A percentile compares a stretch with the other conserved stretches of the same genome.
Conservation (phyloP, 2,329 filamentous ascomycete genomes). For the Exophiala sp. region DNA sequence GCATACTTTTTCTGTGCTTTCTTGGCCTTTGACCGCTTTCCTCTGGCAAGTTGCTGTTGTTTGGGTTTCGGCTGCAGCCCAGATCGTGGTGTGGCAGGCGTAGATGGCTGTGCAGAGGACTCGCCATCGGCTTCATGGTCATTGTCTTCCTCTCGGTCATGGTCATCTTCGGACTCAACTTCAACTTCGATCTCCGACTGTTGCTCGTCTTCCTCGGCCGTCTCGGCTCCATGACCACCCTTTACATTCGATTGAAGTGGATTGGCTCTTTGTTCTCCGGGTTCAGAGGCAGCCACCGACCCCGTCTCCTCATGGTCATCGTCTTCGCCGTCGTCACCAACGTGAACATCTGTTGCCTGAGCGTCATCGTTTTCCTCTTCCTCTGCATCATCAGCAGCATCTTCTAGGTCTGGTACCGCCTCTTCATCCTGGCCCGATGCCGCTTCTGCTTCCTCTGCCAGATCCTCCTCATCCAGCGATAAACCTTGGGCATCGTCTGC, state of each 20-base stretch:
- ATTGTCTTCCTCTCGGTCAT: slow-evolving; percentile 4
- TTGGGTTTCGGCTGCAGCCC: slow-evolving; percentile 25
- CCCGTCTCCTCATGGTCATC: slow-evolving; percentile 18
- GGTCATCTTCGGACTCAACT: slow-evolving; percentile 19
- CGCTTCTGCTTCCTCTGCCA: slow-evolving; percentile 31
- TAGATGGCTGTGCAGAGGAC: slow-evolving; percentile 21
- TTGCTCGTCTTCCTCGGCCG: slow-evolving; percentile 34
- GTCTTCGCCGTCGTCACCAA: slow-evolving; percentile 34
- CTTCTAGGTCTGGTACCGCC: slow-evolving; percentile 29
- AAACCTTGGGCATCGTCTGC: slow-evolving; percentile 23
- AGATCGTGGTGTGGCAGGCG: slow-evolving; percentile 22
- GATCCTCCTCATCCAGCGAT: slow-evolving; percentile 26
- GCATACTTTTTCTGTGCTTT: slow-evolving; percentile 75
- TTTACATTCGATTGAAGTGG: slow-evolving; percentile 11
- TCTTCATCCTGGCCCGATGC: slow-evolving; percentile 28
- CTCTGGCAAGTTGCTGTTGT: slow-evolving; percentile 19
- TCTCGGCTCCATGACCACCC: slow-evolving; percentile 23
- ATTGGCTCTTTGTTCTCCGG: slow-evolving; percentile 29
- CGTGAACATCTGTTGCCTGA: slow-evolving; percentile 33
- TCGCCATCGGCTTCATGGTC: background rate
- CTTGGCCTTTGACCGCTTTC: slow-evolving; percentile 45
- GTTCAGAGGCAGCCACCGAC: slow-evolving; percentile 24
- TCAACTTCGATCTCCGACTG: slow-evolving; percentile 9
- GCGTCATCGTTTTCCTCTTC: slow-evolving; percentile 31
- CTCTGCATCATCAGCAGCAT: slow-evolving; percentile 29